Conservation (phyloP, 768 basidiomycete genomes). For the Tephrocybe rancida region DNA sequence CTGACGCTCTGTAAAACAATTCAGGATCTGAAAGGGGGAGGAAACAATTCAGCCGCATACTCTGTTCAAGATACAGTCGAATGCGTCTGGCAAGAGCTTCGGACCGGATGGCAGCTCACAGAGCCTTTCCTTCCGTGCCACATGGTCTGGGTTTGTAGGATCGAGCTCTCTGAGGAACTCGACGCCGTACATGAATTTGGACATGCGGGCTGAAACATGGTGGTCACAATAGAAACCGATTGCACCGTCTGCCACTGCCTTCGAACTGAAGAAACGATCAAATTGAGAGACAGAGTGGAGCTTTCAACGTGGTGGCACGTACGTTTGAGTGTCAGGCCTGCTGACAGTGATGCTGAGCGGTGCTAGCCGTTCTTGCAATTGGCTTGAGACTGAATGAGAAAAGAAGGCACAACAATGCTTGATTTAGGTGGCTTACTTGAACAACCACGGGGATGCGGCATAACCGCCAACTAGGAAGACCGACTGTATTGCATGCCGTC, state of each 20-base stretch:
- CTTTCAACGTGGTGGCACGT: slow-evolving; percentile 19
- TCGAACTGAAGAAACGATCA: slow-evolving; percentile 62
- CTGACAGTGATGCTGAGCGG: slow-evolving; percentile 62
- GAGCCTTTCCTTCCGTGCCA: slow-evolving; percentile 61
- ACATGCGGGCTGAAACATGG: slow-evolving; percentile 80
- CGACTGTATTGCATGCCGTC: slow-evolving; percentile 46
- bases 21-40: neutral
- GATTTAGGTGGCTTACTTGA: slow-evolving; percentile 33
- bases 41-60: slow-evolving; percentile 39
- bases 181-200: slow-evolving; percentile 82
- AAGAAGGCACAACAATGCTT: neutral
- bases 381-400: slow-evolving; percentile 28
- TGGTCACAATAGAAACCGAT: slow-evolving; percentile 87
- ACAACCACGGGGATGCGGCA: slow-evolving; percentile 82
- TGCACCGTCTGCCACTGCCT: slow-evolving; percentile 84
- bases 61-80: slow-evolving; percentile 76
- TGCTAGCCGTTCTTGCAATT: slow-evolving; percentile 69
- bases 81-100: slow-evolving; percentile 77
- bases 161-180: slow-evolving; percentile 76
- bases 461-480: slow-evolving; percentile 85
- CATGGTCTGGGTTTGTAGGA: slow-evolving; percentile 64
- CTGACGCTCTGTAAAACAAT: slow-evolving; percentile 52
- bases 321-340: slow-evolving; percentile 82
- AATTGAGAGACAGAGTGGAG: neutral
- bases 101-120: slow-evolving; percentile 81